Percentiles rank a stretch among this genome's conserved stretches.
These are phyloP conservation scores for Yamadazyma membranifaciens DNA, from an alignment of 1,139 yeast species.

Conservation along the genomic window DNA sequence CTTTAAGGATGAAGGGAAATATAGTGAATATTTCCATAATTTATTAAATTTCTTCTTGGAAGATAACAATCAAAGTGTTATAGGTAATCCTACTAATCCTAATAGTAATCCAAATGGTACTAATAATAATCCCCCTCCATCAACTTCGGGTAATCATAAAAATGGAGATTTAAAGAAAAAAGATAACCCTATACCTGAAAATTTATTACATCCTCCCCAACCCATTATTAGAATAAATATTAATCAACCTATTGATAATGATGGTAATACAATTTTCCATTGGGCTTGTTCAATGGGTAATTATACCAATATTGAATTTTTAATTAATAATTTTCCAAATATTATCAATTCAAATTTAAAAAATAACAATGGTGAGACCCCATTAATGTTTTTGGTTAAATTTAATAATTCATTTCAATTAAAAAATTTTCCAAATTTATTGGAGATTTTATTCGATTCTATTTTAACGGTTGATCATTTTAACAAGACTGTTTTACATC, in stretches of 20 bases:
- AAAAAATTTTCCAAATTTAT: conserved; percentile 67
- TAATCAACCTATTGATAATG: conserved; percentile 86
- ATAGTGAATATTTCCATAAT: conserved; percentile 36
- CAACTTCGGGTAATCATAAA: too few species aligned
- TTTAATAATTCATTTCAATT: conserved; percentile 85
- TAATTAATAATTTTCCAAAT: conserved; percentile 48
- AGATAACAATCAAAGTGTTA: conserved; percentile 17
- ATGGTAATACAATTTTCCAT: conserved; percentile 91
- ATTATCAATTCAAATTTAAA: conserved; percentile 61
- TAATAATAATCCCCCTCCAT: not conserved
- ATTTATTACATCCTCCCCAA: conserved; percentile 39
- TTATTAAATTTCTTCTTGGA: conserved; percentile 40
- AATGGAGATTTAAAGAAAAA: conserved; percentile 13
- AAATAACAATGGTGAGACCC: conserved; percentile 79
- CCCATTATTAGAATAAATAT: conserved; percentile 52
- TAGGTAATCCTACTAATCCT: conserved; percentile 1
- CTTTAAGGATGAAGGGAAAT: conserved; percentile 24
- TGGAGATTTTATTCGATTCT: conserved; percentile 76
- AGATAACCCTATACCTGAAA: conserved; percentile 28
- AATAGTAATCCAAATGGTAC: conserved; percentile 3
- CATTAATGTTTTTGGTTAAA: conserved; percentile 81
- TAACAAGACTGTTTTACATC: conserved; percentile 78
- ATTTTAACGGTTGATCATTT: conserved; percentile 67
- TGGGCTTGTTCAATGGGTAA: conserved; percentile 96
- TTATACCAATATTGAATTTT: conserved; percentile 65